Base-by-base conservation (phyloP, 305 asterid species). In the Stenogyne calaminthoides region DNA sequence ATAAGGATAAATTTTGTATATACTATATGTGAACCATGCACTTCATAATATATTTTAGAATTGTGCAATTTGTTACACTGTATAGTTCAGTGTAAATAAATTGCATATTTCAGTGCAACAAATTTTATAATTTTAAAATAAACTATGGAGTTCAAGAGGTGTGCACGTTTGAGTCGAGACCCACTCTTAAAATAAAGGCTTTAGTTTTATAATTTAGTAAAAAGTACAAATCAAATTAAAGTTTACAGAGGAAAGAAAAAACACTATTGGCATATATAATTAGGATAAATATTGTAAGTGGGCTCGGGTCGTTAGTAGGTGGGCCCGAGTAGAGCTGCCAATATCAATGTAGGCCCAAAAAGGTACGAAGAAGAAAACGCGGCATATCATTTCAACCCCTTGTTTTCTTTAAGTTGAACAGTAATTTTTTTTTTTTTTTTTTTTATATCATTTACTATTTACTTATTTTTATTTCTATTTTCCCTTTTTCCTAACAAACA, bases 311-410 rank as follows among this genome's bases (percentile, higher is more conserved):
- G 46, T 42, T 36, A 58, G 59, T 49, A 62, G 36, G 69, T 64
- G 72, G 73, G 69, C 29, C 71, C 25, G 8, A 19, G 20, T 10
- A 15, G 34, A 71, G 25, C 36, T 9, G 64, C 8, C 16, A 14
- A 10, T 62, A 61, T 18, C n/a, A 3, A 10, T 57, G 25, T 15
- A 46, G 78, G 72, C 58, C 76, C 61, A 58, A 10, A 6, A 9
- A 4, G 69, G 67, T 42, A 34, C 34, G 10, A 59, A 27, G 71
- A 51, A 65, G 63, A 70, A 60, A 65, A 71, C 51, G 78, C 70
- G 51, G 58, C 16, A 42, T 6, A 15, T 49, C 56, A 15, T 49
- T 15, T 6, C 56, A 49, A 15, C 9, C 56, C 22, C 22, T 15
- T 49, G 4, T 15, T 49, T 49, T 49, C 56, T 46, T 47, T n/a